Base-by-base conservation (phyloP, 225 moss, liverwort and hornwort genomes). In the Sphagnum contortum region DNA sequence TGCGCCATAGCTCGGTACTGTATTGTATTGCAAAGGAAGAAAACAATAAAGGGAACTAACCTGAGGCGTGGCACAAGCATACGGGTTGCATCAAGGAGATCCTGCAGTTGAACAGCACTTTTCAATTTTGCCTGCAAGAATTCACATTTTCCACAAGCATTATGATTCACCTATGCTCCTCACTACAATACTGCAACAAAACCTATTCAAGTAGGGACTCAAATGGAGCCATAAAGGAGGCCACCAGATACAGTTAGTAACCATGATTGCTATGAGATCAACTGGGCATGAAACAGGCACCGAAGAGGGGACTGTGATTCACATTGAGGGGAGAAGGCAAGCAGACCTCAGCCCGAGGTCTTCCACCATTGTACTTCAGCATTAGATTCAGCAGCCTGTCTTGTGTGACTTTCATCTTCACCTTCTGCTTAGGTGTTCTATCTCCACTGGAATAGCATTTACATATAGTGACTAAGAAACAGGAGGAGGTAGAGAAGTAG, bases 331-430 rank as follows among this genome's bases (percentile, higher is more conserved):
- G 48, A 50, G 66, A 55, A 55, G 66, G 45, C 6, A 55, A 55
- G 45, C 13, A 63, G 70, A 96, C 96, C 90, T 98, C 98, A 44
- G 87, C 80, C 47, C 91, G 79, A 56, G 93, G 89, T 72, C 93
- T 79, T 65, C 87, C 93, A 50, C 93, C 91, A 64, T 98, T 98
- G 51, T 98, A 93, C 71, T 93, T 98, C 67, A 89, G 83, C 98
- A 98, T 93, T 52, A 98, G 78, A 55, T 89, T 88, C 47, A 98
- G 82, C 58, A 98, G 73, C 79, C 92, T 89, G 48, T 98, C 92
- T 69, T 98, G 98, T 44, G 98, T 98, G 60, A 98, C 91, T 90
- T 88, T 98, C 87, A 98, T 78, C 86, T 98, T 98, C 73, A 98
- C 98, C 64, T 98, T 98, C 73, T 98, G 98, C 70, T 98, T 98